Conservation (phyloP, 2,329 filamentous ascomycete genomes). For the Xylariaceae sp. region DNA sequence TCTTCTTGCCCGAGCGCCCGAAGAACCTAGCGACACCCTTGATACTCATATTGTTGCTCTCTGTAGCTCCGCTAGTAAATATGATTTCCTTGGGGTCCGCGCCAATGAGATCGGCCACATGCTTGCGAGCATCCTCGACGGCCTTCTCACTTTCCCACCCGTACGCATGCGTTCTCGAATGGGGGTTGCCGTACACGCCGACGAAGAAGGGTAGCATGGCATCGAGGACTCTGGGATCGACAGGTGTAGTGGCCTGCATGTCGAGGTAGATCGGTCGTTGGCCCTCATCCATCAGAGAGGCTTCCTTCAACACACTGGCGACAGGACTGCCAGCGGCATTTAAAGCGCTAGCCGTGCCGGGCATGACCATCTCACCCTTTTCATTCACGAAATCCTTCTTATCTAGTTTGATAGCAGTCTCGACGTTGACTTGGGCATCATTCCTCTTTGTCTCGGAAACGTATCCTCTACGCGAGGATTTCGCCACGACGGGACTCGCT, state of each 20-base stretch:
- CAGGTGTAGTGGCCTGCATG: slow-evolving; percentile 94
- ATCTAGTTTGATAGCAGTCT: slow-evolving; percentile 79
- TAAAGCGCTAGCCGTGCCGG: slow-evolving; percentile 50
- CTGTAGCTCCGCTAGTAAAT: slow-evolving; percentile 95
- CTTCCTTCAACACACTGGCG: slow-evolving; percentile 83
- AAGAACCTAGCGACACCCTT: slow-evolving; percentile 98
- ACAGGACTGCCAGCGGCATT: slow-evolving; percentile 76
- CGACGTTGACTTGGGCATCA: slow-evolving; percentile 73
- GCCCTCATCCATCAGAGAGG: slow-evolving; percentile 87
- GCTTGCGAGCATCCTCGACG: slow-evolving; percentile 76
- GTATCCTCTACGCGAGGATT: slow-evolving; percentile 54
- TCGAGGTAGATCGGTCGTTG: slow-evolving; percentile 94
- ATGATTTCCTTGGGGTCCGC: slow-evolving; percentile 98
- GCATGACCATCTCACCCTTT: slow-evolving; percentile 42
- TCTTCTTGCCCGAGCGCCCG: slow-evolving; percentile 89
- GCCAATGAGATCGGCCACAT: slow-evolving; percentile 82
- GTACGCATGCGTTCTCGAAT: slow-evolving; percentile 95
- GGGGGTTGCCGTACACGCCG: slow-evolving; percentile 91
- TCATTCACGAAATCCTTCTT: slow-evolving; percentile 70
- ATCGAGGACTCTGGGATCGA: slow-evolving; percentile 90
- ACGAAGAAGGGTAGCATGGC: slow-evolving; percentile 95
- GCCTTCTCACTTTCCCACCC: slow-evolving; percentile 98
- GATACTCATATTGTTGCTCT: slow-evolving; percentile 99
- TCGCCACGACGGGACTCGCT: slow-evolving; percentile 26
- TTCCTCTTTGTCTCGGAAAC: slow-evolving; percentile 78